A percentile compares a stretch with the other conserved stretches of the same genome.
phyloP scores from a whole-genome alignment of 2,329 filamentous ascomycete species.

The Lachnellula hyalina region DNA sequence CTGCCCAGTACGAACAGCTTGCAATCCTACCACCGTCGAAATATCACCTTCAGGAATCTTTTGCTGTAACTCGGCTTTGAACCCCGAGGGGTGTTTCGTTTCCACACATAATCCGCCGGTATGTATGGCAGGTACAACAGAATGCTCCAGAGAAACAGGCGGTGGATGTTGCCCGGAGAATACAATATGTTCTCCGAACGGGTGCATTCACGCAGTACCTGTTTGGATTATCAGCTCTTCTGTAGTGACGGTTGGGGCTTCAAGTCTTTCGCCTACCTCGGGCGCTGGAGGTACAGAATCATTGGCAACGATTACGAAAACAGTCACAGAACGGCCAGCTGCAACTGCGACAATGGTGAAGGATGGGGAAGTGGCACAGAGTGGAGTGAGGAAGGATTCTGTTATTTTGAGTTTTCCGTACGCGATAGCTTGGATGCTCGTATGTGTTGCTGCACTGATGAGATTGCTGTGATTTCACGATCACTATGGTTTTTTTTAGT shows the following conservation, averaged over 20 bases:
- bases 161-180: slow-evolving; percentile 25
- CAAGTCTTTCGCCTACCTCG: background rate
- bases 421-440: slow-evolving; percentile 11
- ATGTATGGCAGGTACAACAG: slow-evolving; percentile 17
- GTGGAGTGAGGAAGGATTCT: slow-evolving; percentile 4
- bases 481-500: background rate
- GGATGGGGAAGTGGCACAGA: slow-evolving; percentile 24
- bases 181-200: slow-evolving; percentile 20
- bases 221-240: slow-evolving; percentile 7
- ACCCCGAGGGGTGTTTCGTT: slow-evolving; percentile 15
- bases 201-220: slow-evolving; percentile 17
- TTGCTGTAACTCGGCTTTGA: slow-evolving; percentile 24
- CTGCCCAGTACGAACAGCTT: slow-evolving; percentile 25
- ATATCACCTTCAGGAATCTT: slow-evolving; percentile 19
- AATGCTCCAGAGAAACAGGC: slow-evolving; percentile 23
- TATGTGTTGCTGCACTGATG: slow-evolving; percentile 21
- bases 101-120: slow-evolving; percentile 16
- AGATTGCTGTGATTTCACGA: slow-evolving; percentile 15
- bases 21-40: slow-evolving; percentile 19
- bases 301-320: slow-evolving; percentile 11
- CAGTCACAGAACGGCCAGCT: slow-evolving; percentile 14
- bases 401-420: slow-evolving; percentile 14
- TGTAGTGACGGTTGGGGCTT: background rate
- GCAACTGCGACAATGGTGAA: slow-evolving; percentile 23
- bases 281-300: background rate